Evolutionary conservation across 1,139 yeast genomes (phyloP), one percentile per base, ranked within the genome.

Genomic region (Candida freyschussii): DNA sequence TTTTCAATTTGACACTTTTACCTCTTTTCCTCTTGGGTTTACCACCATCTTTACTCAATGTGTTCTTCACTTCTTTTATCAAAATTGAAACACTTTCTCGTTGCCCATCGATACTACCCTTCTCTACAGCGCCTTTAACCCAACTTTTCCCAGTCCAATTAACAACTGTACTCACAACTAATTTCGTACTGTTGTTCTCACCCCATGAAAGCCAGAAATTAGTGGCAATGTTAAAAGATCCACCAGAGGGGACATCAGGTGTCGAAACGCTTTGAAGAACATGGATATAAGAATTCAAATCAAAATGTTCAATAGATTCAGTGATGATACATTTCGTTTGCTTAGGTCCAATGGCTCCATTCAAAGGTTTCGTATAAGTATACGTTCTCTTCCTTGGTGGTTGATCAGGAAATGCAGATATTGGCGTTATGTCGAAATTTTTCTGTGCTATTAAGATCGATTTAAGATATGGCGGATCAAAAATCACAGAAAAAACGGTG

Each of bases 191-290:
- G 57, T 87, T 86, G 43, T 73, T 69, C 3, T 69, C 68, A 1
- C 75, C 94, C 98, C 98, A 93, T 26, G 78, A 71, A 13, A 89
- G 53, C 41, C 69, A 75, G 11, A 75, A 62, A 36, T 75, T 71
- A 0, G 96, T 83, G 35, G 74, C 71, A 7, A 89, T 82, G 33
- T 75, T 69, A 57, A 93, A 93, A 2, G 85, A 69, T 47, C 72
- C 74, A 5, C 99, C 99, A 37, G 87, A 81, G 1, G 99, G 99
- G 10, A 93, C 97, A 60, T 91, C 97, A 0, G 97, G 98, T 0
- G 96, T 83, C 16, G 68, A 68, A 0, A 95, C 83, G 1, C 70
- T 56, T 48, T 83, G 89, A 24, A 75, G 70, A 3, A 85, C 79
- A 22, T 72, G 62, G 25, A 81, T 69, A 39, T 60, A 65, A 20